Conservation (phyloP, 257 asterid species). For the Paraleonurus japonicus region DNA sequence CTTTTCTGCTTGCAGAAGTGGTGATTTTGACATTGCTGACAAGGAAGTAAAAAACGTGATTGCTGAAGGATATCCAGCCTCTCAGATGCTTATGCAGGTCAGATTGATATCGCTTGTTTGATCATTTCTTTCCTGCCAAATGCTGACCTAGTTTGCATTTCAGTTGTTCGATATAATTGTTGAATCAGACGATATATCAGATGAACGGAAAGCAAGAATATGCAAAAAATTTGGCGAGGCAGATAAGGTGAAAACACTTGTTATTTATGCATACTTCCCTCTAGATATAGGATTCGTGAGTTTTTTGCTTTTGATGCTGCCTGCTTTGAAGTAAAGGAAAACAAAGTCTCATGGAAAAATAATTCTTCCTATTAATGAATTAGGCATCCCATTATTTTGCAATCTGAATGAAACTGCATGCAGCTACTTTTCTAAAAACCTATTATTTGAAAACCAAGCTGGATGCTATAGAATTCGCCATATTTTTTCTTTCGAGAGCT, state of each 20-base stretch:
- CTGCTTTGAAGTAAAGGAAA: neutral
- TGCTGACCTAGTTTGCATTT: slow-evolving; percentile 37
- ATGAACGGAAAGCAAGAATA: slow-evolving; percentile 84
- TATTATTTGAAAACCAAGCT: neutral
- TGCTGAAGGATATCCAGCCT: slow-evolving; percentile 94
- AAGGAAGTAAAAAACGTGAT: slow-evolving; percentile 76
- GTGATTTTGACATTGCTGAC: slow-evolving; percentile 80
- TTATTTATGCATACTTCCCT: neutral
- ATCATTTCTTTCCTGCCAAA: slow-evolving; percentile 4
- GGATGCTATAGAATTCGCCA: neutral
- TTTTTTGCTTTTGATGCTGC: neutral
- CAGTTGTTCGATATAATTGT: slow-evolving; percentile 77
- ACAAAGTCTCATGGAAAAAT: neutral
- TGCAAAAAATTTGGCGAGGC: slow-evolving; percentile 91
- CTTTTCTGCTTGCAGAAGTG: slow-evolving; percentile 72
- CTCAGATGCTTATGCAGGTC: slow-evolving; percentile 93
- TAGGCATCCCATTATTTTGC: neutral
- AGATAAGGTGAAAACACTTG: slow-evolving; percentile 65
- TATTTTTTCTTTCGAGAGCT: neutral
- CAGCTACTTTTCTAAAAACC: neutral
- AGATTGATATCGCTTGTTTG: slow-evolving; percentile 13
- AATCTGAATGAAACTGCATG: neutral
- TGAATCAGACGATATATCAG: slow-evolving; percentile 65
- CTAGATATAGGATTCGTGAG: no score
- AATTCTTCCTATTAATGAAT: neutral